Evolutionary conservation across 73 alveolate species (phyloP).

Genomic region (Paramecium bursaria): DNA sequence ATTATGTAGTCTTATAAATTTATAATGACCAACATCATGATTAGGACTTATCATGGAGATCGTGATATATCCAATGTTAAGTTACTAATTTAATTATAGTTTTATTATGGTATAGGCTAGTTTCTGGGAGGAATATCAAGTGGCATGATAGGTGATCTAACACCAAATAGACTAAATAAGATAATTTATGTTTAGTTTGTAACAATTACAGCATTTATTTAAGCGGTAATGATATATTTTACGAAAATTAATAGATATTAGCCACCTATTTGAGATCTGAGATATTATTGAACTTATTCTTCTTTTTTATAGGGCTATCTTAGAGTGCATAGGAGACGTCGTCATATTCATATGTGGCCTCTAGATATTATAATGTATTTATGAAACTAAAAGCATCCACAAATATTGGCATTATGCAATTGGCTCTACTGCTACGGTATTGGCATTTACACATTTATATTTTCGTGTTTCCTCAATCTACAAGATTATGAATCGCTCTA

Average conservation of each 20-base stretch:
- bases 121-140: conserved; percentile 44
- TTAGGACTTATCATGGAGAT: neutral
- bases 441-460: neutral
- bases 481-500: too few relatives aligned
- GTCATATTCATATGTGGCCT: neutral
- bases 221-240: neutral
- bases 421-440: neutral
- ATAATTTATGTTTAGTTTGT: neutral
- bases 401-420: neutral
- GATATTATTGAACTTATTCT: neutral
- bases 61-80: too few relatives aligned
- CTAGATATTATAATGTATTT: neutral
- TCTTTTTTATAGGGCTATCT: neutral
- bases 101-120: conserved; percentile 29
- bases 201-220: neutral
- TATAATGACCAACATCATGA: neutral
- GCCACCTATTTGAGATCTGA: neutral
- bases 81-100: neutral
- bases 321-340: neutral
- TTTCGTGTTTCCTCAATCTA: too few relatives aligned
- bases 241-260: neutral
- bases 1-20: neutral
- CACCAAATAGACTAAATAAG: neutral
- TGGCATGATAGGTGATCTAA: neutral
- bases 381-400: neutral